Base-by-base conservation (phyloP, 345 rosid species). In the Eucalyptus guilfoylei region DNA sequence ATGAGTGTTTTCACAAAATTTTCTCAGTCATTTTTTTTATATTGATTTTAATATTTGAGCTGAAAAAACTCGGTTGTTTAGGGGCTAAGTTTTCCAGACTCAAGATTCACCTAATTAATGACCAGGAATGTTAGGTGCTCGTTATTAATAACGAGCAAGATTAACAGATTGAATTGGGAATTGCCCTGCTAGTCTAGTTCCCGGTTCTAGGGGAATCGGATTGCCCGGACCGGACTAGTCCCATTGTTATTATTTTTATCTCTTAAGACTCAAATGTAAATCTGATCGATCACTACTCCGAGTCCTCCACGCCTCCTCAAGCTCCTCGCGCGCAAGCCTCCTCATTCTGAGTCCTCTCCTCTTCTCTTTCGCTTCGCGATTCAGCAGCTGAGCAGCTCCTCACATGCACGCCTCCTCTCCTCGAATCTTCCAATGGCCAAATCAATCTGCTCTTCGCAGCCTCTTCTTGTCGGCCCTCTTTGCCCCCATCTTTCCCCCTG, bases 161-260 rank as follows among this genome's bases (percentile, higher is more conserved):
- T 21, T 52, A 52, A 52, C 2, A 19, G 1, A 19, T 1, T 5
- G 0, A 52, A 52, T 4, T 1, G 11, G 10, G 5, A 52, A 19
- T 1, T n/a, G n/a, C n/a, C n/a, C n/a, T n/a, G 0, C 1, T 52
- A 4, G 0, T 52, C 1, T 52, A 52, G 2, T 52, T 52, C 1
- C 4, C 2, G 4, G 0, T 2, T 52, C 1, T 4, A 19, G 58
- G 11, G 2, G 11, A 52, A 21, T 52, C 2, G 58, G 58, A 52
- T 52, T 2, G 58, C 5, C 24, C 11, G 0, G 2, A 52, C 26
- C 0, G 58, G 11, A 52, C 58, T 2, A 52, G 4, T 52, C 26
- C 11, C 26, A 52, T 21, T 52, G 21, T 52, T 21, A 52, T 52
- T 19, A 52, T 52, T 52, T 52, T 52, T 52, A n/a, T 14, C 30